Conservation (phyloP, 2,329 filamentous ascomycete species). For the Corinectria fuckeliana region DNA sequence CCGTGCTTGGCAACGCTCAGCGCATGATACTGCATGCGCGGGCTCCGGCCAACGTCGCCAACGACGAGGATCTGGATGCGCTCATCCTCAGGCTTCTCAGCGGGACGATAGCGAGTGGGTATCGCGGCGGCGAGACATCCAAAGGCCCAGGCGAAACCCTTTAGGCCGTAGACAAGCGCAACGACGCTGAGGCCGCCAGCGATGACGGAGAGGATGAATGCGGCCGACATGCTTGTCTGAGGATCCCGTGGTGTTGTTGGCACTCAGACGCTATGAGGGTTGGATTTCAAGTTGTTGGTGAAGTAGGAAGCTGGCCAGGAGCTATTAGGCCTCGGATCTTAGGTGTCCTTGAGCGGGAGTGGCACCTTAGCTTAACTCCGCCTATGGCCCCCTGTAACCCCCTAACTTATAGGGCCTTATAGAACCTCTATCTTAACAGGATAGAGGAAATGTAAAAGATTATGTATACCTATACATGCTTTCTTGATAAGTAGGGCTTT, state of each 20-base stretch:
- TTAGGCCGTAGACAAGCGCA: constrained; percentile 36
- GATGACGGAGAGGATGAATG: constrained; percentile 45
- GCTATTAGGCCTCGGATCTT: constrained; percentile 3
- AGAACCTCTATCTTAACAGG: too few relatives aligned
- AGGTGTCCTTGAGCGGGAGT: constrained; percentile 17
- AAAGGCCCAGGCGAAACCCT: constrained; percentile 30
- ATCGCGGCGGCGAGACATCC: constrained; percentile 33
- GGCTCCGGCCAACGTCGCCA: constrained; percentile 93
- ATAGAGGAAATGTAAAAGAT: too few relatives aligned
- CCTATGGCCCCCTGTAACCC: too few relatives aligned
- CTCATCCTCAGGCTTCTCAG: constrained; percentile 46
- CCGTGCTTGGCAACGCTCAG: constrained; percentile 87
- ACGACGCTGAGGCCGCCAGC: constrained; percentile 45
- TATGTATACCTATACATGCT: too few relatives aligned
- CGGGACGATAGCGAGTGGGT: constrained; percentile 46
- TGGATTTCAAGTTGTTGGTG: constrained; percentile 3
- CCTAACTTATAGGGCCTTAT: too few relatives aligned
- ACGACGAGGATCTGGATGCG: constrained; percentile 84
- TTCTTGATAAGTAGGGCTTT: too few relatives aligned
- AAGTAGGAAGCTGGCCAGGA: background rate
- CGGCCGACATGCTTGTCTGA: constrained; percentile 28
- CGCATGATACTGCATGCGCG: constrained; percentile 98
- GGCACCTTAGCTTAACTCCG: constrained; percentile 2
- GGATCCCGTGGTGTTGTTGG: constrained; percentile 12
- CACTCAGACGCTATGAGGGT: constrained; percentile 16